These are phyloP conservation scores for Aegilops bicornis DNA, from an alignment of 176 grass and related monocot species.

Conservation along the genomic window DNA sequence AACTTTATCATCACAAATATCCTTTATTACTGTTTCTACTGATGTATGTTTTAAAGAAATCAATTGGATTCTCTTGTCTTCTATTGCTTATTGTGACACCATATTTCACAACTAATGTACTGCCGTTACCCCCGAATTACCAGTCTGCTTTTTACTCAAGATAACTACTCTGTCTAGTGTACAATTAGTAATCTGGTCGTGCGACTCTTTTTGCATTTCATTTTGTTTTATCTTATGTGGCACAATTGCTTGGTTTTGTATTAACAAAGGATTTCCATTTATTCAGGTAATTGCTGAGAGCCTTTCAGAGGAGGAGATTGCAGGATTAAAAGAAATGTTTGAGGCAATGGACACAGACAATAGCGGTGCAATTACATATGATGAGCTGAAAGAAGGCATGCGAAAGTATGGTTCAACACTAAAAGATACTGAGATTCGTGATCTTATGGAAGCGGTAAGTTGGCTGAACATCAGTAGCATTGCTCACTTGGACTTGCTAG, in stretches of 20 bases:
- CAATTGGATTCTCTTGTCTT: background rate
- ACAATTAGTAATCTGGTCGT: background rate
- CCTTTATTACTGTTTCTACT: slow-evolving; percentile 32
- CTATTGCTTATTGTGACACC: background rate
- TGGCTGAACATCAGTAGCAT: background rate
- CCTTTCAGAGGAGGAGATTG: slow-evolving; percentile 83
- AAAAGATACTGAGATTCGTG: slow-evolving; percentile 63
- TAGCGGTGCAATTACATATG: slow-evolving; percentile 77
- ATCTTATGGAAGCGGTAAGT: slow-evolving; percentile 83
- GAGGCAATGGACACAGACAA: slow-evolving; percentile 69
- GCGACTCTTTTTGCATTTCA: background rate
- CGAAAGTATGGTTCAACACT: slow-evolving; percentile 60
- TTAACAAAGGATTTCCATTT: slow-evolving; percentile 18
- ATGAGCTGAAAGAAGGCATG: slow-evolving; percentile 80
- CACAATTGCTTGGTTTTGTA: background rate
- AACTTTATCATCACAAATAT: background rate
- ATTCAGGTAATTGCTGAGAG: slow-evolving; percentile 79
- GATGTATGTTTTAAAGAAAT: background rate
- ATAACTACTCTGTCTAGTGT: background rate
- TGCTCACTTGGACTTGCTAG: background rate
- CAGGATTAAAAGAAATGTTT: slow-evolving; percentile 78
- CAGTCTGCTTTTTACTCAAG: background rate
- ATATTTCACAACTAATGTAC: background rate
- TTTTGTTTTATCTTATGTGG: background rate
- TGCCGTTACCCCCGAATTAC: background rate